Conservation (phyloP, 148 eudicot genomes). For the Rhododendron simsii region DNA sequence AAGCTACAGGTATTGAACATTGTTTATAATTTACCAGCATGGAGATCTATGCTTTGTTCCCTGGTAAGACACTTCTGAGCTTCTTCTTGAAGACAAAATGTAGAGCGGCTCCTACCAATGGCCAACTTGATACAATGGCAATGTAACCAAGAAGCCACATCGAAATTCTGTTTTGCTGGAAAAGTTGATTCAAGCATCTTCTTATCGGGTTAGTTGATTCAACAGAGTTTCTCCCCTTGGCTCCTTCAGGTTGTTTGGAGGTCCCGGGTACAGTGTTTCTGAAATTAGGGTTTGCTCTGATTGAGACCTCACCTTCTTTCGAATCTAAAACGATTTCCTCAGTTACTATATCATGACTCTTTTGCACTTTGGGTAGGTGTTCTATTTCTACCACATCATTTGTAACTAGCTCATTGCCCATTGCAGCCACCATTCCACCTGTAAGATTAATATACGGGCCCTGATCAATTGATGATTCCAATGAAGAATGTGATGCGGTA, state of each 20-base stretch:
- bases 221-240: slow-evolving; percentile 10
- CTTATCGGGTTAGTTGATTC: slow-evolving; percentile 22
- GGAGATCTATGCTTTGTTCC: slow-evolving; percentile 27
- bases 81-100: slow-evolving; percentile 49
- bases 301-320: slow-evolving; percentile 19
- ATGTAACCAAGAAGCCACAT: slow-evolving; percentile 75
- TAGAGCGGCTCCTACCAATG: slow-evolving; percentile 52
- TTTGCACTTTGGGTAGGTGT: slow-evolving; percentile 18
- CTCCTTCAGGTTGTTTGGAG: slow-evolving; percentile 19
- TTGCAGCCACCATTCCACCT: slow-evolving; percentile 73
- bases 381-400: slow-evolving; percentile 19
- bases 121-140: slow-evolving; percentile 62
- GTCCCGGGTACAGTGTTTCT: slow-evolving; percentile 1
- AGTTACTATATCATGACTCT: slow-evolving; percentile 12
- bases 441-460: slow-evolving; percentile 67
- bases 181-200: slow-evolving; percentile 53
- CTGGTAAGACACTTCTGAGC: slow-evolving; percentile 25
- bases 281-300: slow-evolving; percentile 13
- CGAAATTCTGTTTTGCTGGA: slow-evolving; percentile 50
- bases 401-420: slow-evolving; percentile 32
- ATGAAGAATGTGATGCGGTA: slow-evolving; percentile 22
- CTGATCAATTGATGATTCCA: slow-evolving; percentile 57
- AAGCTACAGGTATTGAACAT: not conserved
- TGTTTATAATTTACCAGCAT: not conserved
- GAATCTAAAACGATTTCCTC: slow-evolving; percentile 14